A percentile compares a stretch with the other conserved stretches of the same genome.
Conservation (phyloP, 225 moss, liverwort and hornwort species). For the Asterella californica region DNA sequence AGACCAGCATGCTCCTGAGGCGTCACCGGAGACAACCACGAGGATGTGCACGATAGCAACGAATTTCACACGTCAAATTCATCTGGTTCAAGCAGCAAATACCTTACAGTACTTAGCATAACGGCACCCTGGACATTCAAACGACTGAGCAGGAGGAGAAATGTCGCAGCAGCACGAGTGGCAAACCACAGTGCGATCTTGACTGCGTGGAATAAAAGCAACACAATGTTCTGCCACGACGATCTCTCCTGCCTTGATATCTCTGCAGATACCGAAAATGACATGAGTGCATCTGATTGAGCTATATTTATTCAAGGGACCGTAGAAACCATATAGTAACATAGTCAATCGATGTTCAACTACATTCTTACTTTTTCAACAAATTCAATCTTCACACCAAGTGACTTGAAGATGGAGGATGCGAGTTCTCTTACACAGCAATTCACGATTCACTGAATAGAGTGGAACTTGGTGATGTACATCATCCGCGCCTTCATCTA, state of each 20-base stretch:
- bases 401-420: no score
- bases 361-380: no score
- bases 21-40: neutral
- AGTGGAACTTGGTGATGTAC: no score
- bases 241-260: constrained; percentile 74
- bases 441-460: no score
- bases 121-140: constrained; percentile 58
- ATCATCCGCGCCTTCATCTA: neutral
- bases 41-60: neutral
- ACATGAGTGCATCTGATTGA: neutral
- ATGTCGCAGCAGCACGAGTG: constrained; percentile 72
- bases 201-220: constrained; percentile 66
- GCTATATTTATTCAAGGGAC: neutral
- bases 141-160: constrained; percentile 32
- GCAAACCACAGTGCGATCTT: constrained; percentile 60
- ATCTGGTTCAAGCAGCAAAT: neutral
- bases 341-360: no score
- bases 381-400: no score
- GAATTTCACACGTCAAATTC: neutral
- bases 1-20: neutral
- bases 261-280: constrained; percentile 34
- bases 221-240: constrained; percentile 65
- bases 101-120: constrained; percentile 58
- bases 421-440: no score
- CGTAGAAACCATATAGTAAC: neutral